Evolutionary conservation across 2,329 filamentous ascomycete species (phyloP).

Genomic region (Rhinocladiella mackenziei): DNA sequence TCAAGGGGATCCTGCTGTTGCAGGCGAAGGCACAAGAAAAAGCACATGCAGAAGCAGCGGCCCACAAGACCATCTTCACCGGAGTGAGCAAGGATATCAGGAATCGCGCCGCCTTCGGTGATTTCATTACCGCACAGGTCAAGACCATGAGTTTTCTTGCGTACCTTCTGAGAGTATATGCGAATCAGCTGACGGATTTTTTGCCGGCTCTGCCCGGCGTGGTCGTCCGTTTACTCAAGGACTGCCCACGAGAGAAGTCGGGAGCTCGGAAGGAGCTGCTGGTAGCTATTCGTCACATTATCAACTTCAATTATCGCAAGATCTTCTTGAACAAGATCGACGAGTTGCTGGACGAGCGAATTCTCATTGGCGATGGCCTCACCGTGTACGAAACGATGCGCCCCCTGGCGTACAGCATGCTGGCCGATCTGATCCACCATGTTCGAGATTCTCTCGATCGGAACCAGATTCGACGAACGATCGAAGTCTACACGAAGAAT

Average conservation of each 20-base stretch:
- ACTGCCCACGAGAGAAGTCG: conserved; percentile 92
- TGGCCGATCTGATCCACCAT: conserved; percentile 96
- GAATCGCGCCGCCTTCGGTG: conserved; percentile 89
- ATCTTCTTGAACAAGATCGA: conserved; percentile 95
- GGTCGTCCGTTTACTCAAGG: conserved; percentile 83
- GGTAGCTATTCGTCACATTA: conserved; percentile 95
- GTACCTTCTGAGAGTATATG: conserved; percentile 83
- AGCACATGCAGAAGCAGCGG: conserved; percentile 79
- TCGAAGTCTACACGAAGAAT: conserved; percentile 96
- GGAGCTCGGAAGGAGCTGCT: conserved; percentile 89
- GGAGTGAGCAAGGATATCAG: conserved; percentile 91
- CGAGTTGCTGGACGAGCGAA: conserved; percentile 88
- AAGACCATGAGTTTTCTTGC: conserved; percentile 99
- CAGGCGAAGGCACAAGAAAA: conserved; percentile 92
- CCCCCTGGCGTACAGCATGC: conserved; percentile 94
- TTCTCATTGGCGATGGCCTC: conserved; percentile 88
- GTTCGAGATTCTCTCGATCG: conserved; percentile 83
- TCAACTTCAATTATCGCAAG: conserved; percentile 96
- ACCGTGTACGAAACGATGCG: conserved; percentile 97
- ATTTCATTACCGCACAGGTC: conserved; percentile 96
- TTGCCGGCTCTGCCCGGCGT: conserved; percentile 79
- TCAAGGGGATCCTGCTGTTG: conserved; percentile 81
- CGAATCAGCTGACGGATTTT: conserved; percentile 82
- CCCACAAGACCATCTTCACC: conserved; percentile 77
- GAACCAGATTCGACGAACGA: conserved; percentile 89